A percentile compares a stretch with the other conserved stretches of the same genome.
These are phyloP conservation scores for Venturia carpophila DNA, from an alignment of 2,329 filamentous ascomycete genomes.

Conservation along the genomic window DNA sequence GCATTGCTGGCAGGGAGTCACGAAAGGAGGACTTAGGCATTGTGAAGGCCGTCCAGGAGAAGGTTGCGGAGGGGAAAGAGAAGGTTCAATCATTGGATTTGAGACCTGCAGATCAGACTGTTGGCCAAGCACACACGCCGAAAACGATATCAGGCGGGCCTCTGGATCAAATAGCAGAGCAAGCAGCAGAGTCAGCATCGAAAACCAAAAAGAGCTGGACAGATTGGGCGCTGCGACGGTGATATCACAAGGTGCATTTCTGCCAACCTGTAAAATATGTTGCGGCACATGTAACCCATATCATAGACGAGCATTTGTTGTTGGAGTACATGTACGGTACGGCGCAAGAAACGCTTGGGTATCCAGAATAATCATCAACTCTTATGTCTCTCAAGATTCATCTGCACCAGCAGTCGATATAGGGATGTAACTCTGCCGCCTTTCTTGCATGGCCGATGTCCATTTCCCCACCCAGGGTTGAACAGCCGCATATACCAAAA, in stretches of 20 bases:
- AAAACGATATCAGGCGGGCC: slow-evolving; percentile 33
- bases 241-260: not conserved
- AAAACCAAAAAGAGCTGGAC: slow-evolving; percentile 38
- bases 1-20: not conserved
- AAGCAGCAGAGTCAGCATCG: slow-evolving; percentile 31
- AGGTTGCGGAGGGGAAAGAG: slow-evolving; percentile 20
- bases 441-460: slow-evolving; percentile 34
- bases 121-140: slow-evolving; percentile 26
- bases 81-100: slow-evolving; percentile 22
- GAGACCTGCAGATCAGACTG: slow-evolving; percentile 1
- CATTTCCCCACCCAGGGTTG: slow-evolving; percentile 53
- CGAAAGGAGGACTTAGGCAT: slow-evolving; percentile 20
- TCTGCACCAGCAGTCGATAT: slow-evolving; percentile 10
- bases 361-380: not conserved
- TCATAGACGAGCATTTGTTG: slow-evolving; percentile 3
- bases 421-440: slow-evolving; percentile 14
- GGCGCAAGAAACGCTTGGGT: not conserved
- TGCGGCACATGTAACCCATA: slow-evolving; percentile 3
- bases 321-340: not conserved
- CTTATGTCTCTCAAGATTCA: slow-evolving; percentile 12
- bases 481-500: slow-evolving; percentile 53
- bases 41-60: slow-evolving; percentile 28
- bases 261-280: slow-evolving; percentile 5
- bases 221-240: slow-evolving; percentile 37
- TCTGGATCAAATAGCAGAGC: slow-evolving; percentile 39